Evolutionary conservation across 2,329 filamentous ascomycete species (phyloP), one percentile per base, ranked within the genome.

Genomic region (Diaporthe caulivora): DNA sequence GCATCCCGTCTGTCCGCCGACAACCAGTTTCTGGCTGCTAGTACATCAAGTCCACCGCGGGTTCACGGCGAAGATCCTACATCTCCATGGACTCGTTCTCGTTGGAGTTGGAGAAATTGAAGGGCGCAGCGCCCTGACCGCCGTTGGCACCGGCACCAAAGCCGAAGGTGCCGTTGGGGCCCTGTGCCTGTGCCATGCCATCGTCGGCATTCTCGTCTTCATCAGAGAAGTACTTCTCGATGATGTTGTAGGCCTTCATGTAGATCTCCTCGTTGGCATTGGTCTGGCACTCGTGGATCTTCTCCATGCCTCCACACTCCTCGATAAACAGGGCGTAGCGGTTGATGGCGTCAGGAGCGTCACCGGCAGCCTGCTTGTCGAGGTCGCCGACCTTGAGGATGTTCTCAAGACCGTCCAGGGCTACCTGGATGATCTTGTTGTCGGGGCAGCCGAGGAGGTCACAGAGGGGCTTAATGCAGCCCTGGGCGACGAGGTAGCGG

Each of bases 231-330:
- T 99, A 99, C 88, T 98, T 98, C 90, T 99, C 97, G 78, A 99
- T 99, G 85, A 99, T 99, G 90, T 97, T 98, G 90, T 98, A 99
- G 0, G 97, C 97, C 92, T 99, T 99, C 96, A 99, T 98, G 90
- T 99, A 99, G 79, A 99, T 99, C 86, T 99, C 97, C 87, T 99
- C 97, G 86, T 99, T 99, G 87, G 96, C 96, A 81, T 99, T 99
- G 88, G 97, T 98, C 89, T 99, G 97, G 91, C 97, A 98, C 80
- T 98, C 96, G 86, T 99, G 97, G 79, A 99, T 98, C 92, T 98
- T 98, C 88, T 98, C 97, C 97, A 99, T 99, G 78, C 97, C 97
- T 81, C 95, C 95, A 78, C 95, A 97, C 86, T 99, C 97, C 86
- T 99, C 97, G 78, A 99, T 99, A 86, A 97, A 98, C 76, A 99